Evolutionary conservation across 2,329 filamentous ascomycete species (phyloP).

Genomic region (Claviceps pazoutovae): DNA sequence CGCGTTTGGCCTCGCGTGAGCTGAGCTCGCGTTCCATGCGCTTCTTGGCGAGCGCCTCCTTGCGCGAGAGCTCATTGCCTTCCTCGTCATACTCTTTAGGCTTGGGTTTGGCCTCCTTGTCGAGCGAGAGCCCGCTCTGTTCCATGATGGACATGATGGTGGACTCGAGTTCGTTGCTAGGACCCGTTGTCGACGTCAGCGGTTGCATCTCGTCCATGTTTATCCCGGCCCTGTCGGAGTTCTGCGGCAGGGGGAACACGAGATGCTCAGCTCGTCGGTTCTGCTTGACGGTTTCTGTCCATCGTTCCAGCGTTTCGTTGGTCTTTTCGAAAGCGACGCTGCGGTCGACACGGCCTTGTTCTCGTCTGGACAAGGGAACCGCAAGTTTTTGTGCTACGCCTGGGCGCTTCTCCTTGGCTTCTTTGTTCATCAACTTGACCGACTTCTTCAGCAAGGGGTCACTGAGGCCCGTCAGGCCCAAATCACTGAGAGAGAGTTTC

Average conservation of each 20-base stretch:
- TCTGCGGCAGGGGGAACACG: slow-evolving; percentile 70
- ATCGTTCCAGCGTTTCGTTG: slow-evolving; percentile 78
- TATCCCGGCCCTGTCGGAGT: slow-evolving; percentile 46
- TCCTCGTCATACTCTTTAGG: slow-evolving; percentile 55
- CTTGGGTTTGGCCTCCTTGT: slow-evolving; percentile 29
- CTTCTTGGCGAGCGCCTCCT: slow-evolving; percentile 57
- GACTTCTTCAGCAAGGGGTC: slow-evolving; percentile 67
- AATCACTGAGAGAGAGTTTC: slow-evolving; percentile 62
- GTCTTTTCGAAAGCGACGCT: slow-evolving; percentile 76
- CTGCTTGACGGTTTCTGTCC: slow-evolving; percentile 89
- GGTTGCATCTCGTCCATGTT: slow-evolving; percentile 51
- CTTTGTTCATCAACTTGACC: slow-evolving; percentile 58
- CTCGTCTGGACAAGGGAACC: slow-evolving; percentile 69
- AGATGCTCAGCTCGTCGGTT: slow-evolving; percentile 87
- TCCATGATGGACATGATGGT: slow-evolving; percentile 81
- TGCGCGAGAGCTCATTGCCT: slow-evolving; percentile 56
- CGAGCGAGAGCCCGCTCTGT: slow-evolving; percentile 62
- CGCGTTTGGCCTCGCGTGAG: slow-evolving; percentile 75
- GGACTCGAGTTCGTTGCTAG: slow-evolving; percentile 69
- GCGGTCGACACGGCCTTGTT: slow-evolving; percentile 76
- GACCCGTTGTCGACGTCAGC: slow-evolving; percentile 43
- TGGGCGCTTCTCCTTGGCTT: slow-evolving; percentile 35
- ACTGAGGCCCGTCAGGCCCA: slow-evolving; percentile 55
- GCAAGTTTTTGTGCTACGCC: slow-evolving; percentile 53
- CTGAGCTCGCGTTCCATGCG: slow-evolving; percentile 71